Percentiles rank a stretch among this genome's conserved stretches.
These are phyloP conservation scores for Populus euphratica DNA, from an alignment of 345 rosid genomes.

Conservation along the genomic window DNA sequence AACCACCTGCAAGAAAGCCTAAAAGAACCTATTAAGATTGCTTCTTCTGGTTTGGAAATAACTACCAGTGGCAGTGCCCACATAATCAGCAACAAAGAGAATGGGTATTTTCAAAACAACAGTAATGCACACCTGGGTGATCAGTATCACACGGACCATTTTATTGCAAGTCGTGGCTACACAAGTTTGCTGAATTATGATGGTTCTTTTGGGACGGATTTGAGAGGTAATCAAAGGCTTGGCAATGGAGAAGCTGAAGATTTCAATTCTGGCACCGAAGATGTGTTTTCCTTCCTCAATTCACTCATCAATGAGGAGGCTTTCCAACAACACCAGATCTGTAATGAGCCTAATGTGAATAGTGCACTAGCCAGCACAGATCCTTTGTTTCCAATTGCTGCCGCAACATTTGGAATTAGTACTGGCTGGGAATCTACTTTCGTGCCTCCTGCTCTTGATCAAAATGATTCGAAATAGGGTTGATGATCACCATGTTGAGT, in stretches of 20 bases:
- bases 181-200: slow-evolving; percentile 10
- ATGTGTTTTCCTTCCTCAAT: slow-evolving; percentile 25
- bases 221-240: neutral
- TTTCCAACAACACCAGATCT: slow-evolving; percentile 8
- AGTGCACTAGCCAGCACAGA: slow-evolving; percentile 3
- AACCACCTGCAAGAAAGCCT: slow-evolving; percentile 21
- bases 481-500: neutral
- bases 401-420: neutral
- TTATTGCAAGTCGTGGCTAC: neutral
- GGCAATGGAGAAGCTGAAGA: slow-evolving; percentile 19
- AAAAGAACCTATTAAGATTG: neutral
- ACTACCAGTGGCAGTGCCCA: slow-evolving; percentile 11
- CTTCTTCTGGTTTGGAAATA: slow-evolving; percentile 25
- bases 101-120: neutral
- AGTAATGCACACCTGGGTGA: neutral
- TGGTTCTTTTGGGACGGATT: slow-evolving; percentile 1
- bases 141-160: neutral
- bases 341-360: neutral
- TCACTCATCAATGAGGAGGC: slow-evolving; percentile 27
- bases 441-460: neutral
- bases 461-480: neutral
- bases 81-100: slow-evolving; percentile 19
- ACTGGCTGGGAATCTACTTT: slow-evolving; percentile 22
- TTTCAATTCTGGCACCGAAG: slow-evolving; percentile 19
- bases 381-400: neutral